A percentile compares a stretch with the other conserved stretches of the same genome.
phyloP scores from a whole-genome alignment of 179 eudicot species.

The Beta lomatogona region DNA sequence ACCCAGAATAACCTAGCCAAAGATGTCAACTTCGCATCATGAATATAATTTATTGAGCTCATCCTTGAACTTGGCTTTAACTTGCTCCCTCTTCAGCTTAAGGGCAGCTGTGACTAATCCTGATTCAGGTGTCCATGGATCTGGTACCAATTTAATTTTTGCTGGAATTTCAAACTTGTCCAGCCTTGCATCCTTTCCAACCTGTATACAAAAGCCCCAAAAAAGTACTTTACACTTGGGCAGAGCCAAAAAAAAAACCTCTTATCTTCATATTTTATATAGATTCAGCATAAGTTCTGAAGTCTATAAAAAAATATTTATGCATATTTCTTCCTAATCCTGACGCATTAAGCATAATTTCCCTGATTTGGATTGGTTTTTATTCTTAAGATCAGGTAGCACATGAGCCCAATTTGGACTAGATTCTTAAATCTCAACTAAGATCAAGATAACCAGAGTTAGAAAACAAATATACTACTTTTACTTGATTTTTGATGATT shows the following conservation, averaged over 20 bases:
- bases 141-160: slow-evolving; percentile 71
- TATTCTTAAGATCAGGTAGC: too few relatives aligned
- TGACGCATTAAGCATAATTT: neutral
- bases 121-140: slow-evolving; percentile 92
- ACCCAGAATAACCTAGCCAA: neutral
- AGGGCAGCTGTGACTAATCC: slow-evolving; percentile 95
- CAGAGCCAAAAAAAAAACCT: neutral
- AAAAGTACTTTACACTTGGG: neutral
- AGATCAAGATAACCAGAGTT: too few relatives aligned
- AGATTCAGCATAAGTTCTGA: neutral
- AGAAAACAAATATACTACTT: too few relatives aligned
- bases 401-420: too few relatives aligned
- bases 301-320: neutral
- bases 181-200: slow-evolving; percentile 63
- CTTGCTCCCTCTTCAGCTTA: slow-evolving; percentile 82
- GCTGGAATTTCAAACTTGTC: slow-evolving; percentile 85
- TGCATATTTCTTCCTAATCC: neutral
- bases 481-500: too few relatives aligned
- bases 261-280: too few relatives aligned
- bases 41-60: slow-evolving; percentile 63
- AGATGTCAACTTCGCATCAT: slow-evolving; percentile 30
- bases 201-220: slow-evolving; percentile 38
- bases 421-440: too few relatives aligned
- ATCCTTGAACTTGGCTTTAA: slow-evolving; percentile 73
- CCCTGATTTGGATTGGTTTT: too few relatives aligned